phyloP scores from a whole-genome alignment of 2,329 filamentous ascomycete genomes.

The Microsporum ferrugineum region DNA sequence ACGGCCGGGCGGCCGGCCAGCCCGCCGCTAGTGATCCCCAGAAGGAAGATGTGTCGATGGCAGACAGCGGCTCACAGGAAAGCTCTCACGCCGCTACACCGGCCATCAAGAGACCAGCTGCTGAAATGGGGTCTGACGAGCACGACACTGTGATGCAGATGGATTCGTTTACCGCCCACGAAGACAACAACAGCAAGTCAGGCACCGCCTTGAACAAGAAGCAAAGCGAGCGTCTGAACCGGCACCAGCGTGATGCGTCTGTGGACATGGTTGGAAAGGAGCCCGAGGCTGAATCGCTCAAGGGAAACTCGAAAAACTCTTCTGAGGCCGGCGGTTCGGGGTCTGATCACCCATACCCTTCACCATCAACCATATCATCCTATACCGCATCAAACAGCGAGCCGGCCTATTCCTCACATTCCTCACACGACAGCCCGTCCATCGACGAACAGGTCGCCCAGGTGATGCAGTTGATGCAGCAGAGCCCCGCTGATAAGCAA shows the following conservation, averaged over 20 bases:
- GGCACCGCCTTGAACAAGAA: slow-evolving; percentile 16
- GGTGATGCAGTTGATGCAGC: slow-evolving; percentile 49
- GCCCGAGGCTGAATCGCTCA: slow-evolving; percentile 9
- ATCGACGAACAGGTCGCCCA: slow-evolving; percentile 63
- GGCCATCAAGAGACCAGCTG: slow-evolving; percentile 39
- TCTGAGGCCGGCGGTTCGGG: slow-evolving; percentile 23
- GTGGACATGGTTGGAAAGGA: slow-evolving; percentile 35
- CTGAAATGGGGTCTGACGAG: slow-evolving; percentile 41
- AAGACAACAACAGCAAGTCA: slow-evolving; percentile 8
- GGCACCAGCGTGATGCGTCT: slow-evolving; percentile 26
- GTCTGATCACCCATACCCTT: slow-evolving; percentile 28
- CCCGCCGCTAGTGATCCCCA: slow-evolving; percentile 18
- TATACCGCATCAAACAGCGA: slow-evolving; percentile 23
- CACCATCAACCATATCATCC: slow-evolving; percentile 30
- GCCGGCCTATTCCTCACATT: slow-evolving; percentile 12
- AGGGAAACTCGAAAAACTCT: slow-evolving; percentile 13
- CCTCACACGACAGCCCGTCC: slow-evolving; percentile 26
- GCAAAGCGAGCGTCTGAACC: slow-evolving; percentile 10
- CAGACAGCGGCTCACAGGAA: slow-evolving; percentile 19
- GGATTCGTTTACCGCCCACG: slow-evolving; percentile 1
- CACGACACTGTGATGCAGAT: slow-evolving; percentile 20
- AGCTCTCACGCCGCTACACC: slow-evolving; percentile 27
- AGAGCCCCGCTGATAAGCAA: slow-evolving; percentile 56
- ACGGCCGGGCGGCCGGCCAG: slow-evolving; percentile 14
- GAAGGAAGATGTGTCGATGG: slow-evolving; percentile 21